Evolutionary conservation across 495 filamentous ascomycete genomes (phyloP).

Genomic region (Talaromyces trachyspermus): DNA sequence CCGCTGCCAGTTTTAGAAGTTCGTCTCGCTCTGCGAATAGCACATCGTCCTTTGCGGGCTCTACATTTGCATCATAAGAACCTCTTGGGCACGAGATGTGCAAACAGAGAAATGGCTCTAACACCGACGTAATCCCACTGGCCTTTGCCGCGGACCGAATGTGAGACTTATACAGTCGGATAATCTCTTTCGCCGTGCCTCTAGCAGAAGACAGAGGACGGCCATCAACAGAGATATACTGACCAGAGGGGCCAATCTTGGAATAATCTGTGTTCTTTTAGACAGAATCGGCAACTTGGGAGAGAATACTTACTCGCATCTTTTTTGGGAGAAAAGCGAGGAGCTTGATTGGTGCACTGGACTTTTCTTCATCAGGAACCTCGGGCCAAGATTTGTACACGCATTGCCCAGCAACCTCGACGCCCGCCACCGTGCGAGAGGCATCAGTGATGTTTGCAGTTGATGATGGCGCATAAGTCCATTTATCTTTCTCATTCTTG

Average conservation of each 20-base stretch:
- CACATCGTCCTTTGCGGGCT: slow-evolving; percentile 86
- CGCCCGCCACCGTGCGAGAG: slow-evolving; percentile 62
- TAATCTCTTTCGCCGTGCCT: slow-evolving; percentile 61
- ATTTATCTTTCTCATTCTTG: slow-evolving; percentile 55
- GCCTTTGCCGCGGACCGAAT: slow-evolving; percentile 32
- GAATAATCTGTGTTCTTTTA: slow-evolving; percentile 32
- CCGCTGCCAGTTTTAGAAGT: slow-evolving; percentile 46
- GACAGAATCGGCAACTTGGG: not conserved
- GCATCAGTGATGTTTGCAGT: slow-evolving; percentile 54
- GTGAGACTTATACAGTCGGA: slow-evolving; percentile 51
- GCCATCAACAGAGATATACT: slow-evolving; percentile 70
- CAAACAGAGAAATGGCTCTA: slow-evolving; percentile 66
- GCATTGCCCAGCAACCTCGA: slow-evolving; percentile 52
- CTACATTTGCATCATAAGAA: slow-evolving; percentile 82
- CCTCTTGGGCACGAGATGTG: slow-evolving; percentile 62
- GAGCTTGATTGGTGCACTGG: slow-evolving; percentile 21
- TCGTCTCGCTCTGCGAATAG: slow-evolving; percentile 58
- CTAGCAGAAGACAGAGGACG: slow-evolving; percentile 60
- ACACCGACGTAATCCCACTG: slow-evolving; percentile 19
- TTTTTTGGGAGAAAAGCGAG: slow-evolving; percentile 54
- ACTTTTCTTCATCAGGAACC: slow-evolving; percentile 5
- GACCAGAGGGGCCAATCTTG: slow-evolving; percentile 49
- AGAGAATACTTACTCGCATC: slow-evolving; percentile 27
- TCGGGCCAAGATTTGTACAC: slow-evolving; percentile 24
- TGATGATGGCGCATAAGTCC: slow-evolving; percentile 60